Conservation (phyloP, 495 filamentous ascomycete species). For the Chlorociboria aeruginascens region DNA sequence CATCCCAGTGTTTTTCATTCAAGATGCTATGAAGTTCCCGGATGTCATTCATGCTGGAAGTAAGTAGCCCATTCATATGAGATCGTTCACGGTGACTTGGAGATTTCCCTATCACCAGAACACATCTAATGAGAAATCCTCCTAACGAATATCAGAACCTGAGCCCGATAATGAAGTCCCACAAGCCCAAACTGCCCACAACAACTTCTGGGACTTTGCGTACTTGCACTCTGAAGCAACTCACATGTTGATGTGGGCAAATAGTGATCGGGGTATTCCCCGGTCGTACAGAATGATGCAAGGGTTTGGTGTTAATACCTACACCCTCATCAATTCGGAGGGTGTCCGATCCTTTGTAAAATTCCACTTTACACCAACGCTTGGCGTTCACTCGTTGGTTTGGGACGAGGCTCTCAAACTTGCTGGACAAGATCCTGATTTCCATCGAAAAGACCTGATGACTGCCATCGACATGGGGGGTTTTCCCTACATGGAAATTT, state of each 20-base stretch:
- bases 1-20: conserved; percentile 60
- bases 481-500: conserved; percentile 73
- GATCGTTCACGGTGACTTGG: not conserved
- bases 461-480: conserved; percentile 68
- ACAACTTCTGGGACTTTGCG: conserved; percentile 51
- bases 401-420: conserved; percentile 87
- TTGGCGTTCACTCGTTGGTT: conserved; percentile 74
- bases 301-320: conserved; percentile 85
- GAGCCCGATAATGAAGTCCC: conserved; percentile 66
- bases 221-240: conserved; percentile 61
- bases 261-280: conserved; percentile 71
- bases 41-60: conserved; percentile 69
- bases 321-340: conserved; percentile 55
- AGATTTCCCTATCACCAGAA: not conserved
- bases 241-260: conserved; percentile 77
- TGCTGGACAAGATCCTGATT: conserved; percentile 72
- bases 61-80: conserved; percentile 1
- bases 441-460: conserved; percentile 73
- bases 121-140: conserved; percentile 17
- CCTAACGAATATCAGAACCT: conserved; percentile 33
- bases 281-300: conserved; percentile 84
- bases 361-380: conserved; percentile 64
- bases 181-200: conserved; percentile 53
- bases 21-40: conserved; percentile 61
- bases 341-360: conserved; percentile 72